These are phyloP conservation scores for Cutaneotrichosporon sp. DNA, from an alignment of 1,284 basidiomycete species.

Conservation along the genomic window DNA sequence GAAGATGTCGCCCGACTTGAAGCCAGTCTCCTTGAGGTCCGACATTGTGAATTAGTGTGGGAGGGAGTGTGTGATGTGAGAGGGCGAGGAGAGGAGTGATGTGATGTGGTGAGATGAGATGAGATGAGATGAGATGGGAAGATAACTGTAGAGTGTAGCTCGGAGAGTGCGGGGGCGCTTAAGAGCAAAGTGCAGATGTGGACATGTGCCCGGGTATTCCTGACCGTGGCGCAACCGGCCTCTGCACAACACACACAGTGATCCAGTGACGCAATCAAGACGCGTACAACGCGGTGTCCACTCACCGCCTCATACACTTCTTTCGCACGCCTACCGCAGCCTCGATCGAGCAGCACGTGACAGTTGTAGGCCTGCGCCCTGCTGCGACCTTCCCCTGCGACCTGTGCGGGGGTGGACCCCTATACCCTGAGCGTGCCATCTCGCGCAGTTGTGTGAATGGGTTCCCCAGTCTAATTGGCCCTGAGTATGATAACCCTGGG, in stretches of 20 bases:
- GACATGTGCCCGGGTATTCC: neutral
- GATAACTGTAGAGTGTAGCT: neutral
- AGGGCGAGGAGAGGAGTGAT: too few species aligned
- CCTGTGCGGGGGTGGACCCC: neutral
- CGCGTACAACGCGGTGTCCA: neutral
- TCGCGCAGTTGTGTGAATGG: too few species aligned
- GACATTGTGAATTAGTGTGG: slow-evolving; percentile 17
- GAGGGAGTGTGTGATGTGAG: too few species aligned
- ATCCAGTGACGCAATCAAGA: neutral
- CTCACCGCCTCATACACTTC: neutral
- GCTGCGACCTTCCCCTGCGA: neutral
- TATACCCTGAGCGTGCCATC: neutral
- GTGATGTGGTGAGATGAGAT: neutral
- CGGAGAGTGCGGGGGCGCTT: neutral
- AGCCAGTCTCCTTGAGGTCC: slow-evolving; percentile 50
- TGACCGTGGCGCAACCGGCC: neutral
- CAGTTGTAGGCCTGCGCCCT: too few species aligned
- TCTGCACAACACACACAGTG: too few species aligned
- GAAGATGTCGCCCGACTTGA: slow-evolving; percentile 69
- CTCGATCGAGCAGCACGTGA: too few species aligned
- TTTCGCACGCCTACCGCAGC: too few species aligned
- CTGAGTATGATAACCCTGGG: too few species aligned
- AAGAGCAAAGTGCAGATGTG: too few species aligned
- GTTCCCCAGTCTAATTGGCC: too few species aligned
- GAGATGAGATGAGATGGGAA: slow-evolving; percentile 1